Base-by-base conservation (phyloP, 352 stramenopile species). In the Phytopythium aichiense region DNA sequence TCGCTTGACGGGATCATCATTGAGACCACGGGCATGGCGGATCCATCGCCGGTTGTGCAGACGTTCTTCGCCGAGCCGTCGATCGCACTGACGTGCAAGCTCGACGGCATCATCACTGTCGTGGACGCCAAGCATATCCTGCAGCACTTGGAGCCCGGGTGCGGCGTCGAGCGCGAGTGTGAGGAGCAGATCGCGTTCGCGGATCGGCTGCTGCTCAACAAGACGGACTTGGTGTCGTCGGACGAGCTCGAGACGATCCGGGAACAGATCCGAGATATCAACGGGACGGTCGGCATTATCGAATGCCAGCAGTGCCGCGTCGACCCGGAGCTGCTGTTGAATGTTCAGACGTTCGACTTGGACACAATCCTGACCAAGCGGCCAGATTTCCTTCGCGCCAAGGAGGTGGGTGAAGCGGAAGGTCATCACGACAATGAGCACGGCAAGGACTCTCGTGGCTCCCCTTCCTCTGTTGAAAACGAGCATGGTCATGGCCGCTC, bases 191-290 rank as follows among this genome's bases (percentile, higher is more conserved):
- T 99, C 46, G 94, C 95, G 1, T 98, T 98, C 78, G 92, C 95
- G 2, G 96, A 99, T 72, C 93, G 94, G 23, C 91, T 99, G 67
- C 57, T 99, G 38, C 77, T 99, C 30, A 99, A 99, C 74, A 99
- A 99, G 67, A 89, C 94, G 46, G 96, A 99, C 74, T 76, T 99
- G 33, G 93, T 98, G 2, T 92, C 71, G 20, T 49, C 42, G 7
- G 76, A 88, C 25, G 92, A 98, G 70, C 56, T 89, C 35, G 69
- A 37, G 15, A 58, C 71, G 37, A 66, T 87, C 45, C 62, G 56
- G 25, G 22, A 38, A 31, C 67, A 64, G 33, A 72, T 90, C 56
- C 49, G 53, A n/a, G 63, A 64, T n/a, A 77, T 90, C 62, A 90
- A 90, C 37, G 61, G 72, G 9, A 60, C 72, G 9, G 78, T 86